Evolutionary conservation across 805 yeast genomes (phyloP).

Genomic region (Ogataea paradorogensis): DNA sequence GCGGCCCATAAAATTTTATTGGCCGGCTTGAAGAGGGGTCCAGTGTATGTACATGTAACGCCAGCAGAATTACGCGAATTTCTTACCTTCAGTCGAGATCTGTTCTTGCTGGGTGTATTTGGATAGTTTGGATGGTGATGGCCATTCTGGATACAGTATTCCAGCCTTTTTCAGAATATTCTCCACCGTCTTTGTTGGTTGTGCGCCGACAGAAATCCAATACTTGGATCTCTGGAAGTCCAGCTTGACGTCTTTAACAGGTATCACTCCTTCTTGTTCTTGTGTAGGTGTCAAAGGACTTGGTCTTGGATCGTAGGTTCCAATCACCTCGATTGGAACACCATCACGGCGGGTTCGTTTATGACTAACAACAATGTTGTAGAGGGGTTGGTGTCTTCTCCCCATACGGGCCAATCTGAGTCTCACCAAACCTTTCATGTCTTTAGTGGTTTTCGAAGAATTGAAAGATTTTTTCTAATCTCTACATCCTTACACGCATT

Average conservation of each 20-base stretch:
- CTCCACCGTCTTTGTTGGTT: conserved; percentile 79
- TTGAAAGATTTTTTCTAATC: conserved; percentile 1
- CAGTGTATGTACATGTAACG: conserved; percentile 3
- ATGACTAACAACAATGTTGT: conserved; percentile 87
- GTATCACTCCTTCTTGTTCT: conserved; percentile 49
- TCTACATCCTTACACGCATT: conserved; percentile 8
- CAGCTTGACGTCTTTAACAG: conserved; percentile 73
- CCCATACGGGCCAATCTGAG: conserved; percentile 94
- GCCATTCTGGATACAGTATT: conserved; percentile 58
- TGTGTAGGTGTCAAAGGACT: conserved; percentile 64
- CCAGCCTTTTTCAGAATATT: conserved; percentile 78
- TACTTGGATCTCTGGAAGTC: conserved; percentile 90
- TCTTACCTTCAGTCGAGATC: conserved; percentile 23
- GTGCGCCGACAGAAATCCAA: conserved; percentile 98
- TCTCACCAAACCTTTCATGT: conserved; percentile 70
- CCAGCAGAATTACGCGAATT: conserved; percentile 20
- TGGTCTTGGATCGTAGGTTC: conserved; percentile 87
- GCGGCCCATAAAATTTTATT: conserved; percentile 5
- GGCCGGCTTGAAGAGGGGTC: conserved; percentile 5
- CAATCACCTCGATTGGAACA: conserved; percentile 91
- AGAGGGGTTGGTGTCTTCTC: conserved; percentile 79
- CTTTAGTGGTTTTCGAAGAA: background rate
- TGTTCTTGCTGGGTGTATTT: conserved; percentile 20
- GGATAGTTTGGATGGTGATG: conserved; percentile 40
- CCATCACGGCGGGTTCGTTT: conserved; percentile 76